Percentiles rank a stretch among this genome's conserved stretches.
Evolutionary conservation across 352 stramenopile species (phyloP).

Genomic region (Plasmopara muralis): DNA sequence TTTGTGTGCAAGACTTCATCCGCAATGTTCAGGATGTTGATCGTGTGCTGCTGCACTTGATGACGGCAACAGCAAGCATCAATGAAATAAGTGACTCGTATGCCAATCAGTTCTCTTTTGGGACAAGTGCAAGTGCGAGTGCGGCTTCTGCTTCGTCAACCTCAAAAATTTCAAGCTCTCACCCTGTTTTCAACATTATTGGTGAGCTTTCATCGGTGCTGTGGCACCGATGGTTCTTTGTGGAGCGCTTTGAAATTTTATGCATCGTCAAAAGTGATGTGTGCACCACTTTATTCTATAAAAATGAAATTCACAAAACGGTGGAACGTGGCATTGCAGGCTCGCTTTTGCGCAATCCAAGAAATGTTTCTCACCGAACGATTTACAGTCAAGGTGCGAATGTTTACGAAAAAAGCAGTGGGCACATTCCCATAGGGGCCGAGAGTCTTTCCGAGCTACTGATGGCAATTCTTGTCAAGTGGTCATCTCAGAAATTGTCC

Average conservation of each 20-base stretch:
- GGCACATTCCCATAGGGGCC: constrained; percentile 35
- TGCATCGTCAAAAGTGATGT: constrained; percentile 62
- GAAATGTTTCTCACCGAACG: constrained; percentile 24
- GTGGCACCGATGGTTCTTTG: constrained; percentile 87
- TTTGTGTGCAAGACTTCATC: constrained; percentile 73
- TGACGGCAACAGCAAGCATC: constrained; percentile 59
- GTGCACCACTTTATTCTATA: constrained; percentile 62
- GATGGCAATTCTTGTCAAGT: constrained; percentile 52
- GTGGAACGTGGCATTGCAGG: constrained; percentile 24
- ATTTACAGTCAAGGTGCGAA: constrained; percentile 28
- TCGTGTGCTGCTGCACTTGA: constrained; percentile 74
- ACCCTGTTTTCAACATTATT: constrained; percentile 88
- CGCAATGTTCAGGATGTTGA: constrained; percentile 84
- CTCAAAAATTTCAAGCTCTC: constrained; percentile 42
- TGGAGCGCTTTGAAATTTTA: constrained; percentile 83
- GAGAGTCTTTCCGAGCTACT: constrained; percentile 52
- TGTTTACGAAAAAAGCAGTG: constrained; percentile 28
- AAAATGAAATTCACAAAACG: constrained; percentile 27
- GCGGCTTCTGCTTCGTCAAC: constrained; percentile 17
- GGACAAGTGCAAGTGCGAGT: constrained; percentile 36
- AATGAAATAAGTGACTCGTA: constrained; percentile 35
- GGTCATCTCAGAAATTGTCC: constrained; percentile 69
- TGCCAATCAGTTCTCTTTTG: constrained; percentile 68
- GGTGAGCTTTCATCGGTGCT: constrained; percentile 79
- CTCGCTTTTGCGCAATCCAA: constrained; percentile 20